Conservation (phyloP, 495 filamentous ascomycete species). For the Choiromyces venosus region DNA sequence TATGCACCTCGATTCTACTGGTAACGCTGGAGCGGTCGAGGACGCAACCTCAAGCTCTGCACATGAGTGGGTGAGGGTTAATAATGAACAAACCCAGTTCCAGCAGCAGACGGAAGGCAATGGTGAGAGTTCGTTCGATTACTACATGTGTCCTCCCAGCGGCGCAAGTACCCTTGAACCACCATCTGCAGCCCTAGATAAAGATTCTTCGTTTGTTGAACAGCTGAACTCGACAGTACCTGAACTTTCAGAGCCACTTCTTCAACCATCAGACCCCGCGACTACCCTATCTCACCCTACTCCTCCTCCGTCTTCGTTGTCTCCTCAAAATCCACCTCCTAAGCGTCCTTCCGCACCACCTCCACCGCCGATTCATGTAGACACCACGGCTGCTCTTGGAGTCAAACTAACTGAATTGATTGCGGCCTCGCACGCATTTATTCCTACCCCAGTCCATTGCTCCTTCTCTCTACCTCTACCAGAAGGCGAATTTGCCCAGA, state of each 20-base stretch:
- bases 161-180: constrained; percentile 1
- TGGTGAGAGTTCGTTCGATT: neutral
- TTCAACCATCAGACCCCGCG: neutral
- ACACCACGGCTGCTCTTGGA: neutral
- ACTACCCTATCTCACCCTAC: constrained; percentile 1
- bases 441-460: constrained; percentile 17
- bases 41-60: neutral
- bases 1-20: neutral
- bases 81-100: neutral
- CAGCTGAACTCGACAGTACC: neutral
- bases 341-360: neutral
- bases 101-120: neutral
- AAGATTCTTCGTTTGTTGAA: neutral
- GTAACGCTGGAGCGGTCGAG: neutral
- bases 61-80: neutral
- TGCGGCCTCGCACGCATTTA: constrained; percentile 10
- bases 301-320: constrained; percentile 10
- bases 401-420: neutral
- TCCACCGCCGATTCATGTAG: constrained; percentile 4
- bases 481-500: constrained; percentile 7
- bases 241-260: neutral
- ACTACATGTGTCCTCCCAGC: neutral
- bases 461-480: constrained; percentile 22
- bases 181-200: neutral
- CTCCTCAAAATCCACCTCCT: constrained; percentile 15